phyloP scores from a whole-genome alignment of 257 asterid genomes.

The Nicotiana attenuata region DNA sequence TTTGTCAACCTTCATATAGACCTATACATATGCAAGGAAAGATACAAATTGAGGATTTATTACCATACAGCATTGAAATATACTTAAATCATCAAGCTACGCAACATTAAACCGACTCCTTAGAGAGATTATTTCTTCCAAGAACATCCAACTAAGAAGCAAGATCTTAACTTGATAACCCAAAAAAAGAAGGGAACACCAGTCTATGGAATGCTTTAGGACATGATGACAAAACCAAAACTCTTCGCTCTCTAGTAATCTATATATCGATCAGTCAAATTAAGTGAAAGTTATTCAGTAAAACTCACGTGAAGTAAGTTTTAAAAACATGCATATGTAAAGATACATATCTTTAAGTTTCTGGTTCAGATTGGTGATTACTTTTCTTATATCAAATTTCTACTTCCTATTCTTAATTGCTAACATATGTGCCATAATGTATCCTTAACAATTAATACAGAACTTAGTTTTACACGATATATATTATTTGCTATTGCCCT shows the following conservation, averaged over 20 bases:
- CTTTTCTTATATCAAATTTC: background rate
- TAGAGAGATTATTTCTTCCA: background rate
- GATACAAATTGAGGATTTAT: background rate
- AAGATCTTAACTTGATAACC: background rate
- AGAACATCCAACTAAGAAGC: background rate
- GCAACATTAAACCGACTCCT: background rate
- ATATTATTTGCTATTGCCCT: background rate
- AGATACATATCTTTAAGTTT: background rate
- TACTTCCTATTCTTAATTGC: background rate
- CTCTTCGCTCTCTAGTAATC: background rate
- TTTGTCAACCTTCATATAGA: constrained; percentile 76
- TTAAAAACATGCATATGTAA: background rate
- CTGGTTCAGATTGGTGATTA: background rate
- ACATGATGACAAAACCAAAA: background rate
- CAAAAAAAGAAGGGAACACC: background rate
- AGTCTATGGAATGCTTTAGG: no score
- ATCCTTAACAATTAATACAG: background rate
- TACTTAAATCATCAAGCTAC: background rate
- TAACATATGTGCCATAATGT: background rate
- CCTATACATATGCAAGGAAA: constrained; percentile 31
- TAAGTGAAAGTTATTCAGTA: background rate
- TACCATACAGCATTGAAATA: background rate
- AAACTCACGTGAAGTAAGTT: background rate
- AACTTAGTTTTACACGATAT: background rate
- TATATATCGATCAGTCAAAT: background rate